Conservation (phyloP, 1,284 basidiomycete genomes). For the Caloboletus firmus region DNA sequence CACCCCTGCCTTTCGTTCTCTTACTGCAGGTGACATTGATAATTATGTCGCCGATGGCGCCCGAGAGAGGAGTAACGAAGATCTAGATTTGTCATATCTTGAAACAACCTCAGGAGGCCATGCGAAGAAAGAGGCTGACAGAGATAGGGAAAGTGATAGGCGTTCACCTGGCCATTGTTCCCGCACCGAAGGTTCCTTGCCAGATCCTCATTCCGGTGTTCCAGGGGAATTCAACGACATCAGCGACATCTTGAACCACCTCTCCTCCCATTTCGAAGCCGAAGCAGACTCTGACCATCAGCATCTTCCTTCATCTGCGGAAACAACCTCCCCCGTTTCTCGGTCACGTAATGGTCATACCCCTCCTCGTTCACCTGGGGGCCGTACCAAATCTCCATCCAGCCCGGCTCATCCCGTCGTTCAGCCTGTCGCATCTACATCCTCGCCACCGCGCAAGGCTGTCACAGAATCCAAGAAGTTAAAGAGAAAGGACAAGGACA, state of each 20-base stretch:
- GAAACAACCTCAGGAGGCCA: conserved; percentile 34
- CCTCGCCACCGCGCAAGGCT: conserved; percentile 26
- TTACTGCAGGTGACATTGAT: conserved; percentile 53
- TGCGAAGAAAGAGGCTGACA: conserved; percentile 43
- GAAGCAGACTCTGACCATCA: conserved; percentile 46
- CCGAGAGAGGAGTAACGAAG: conserved; percentile 46
- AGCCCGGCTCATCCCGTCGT: conserved; percentile 38
- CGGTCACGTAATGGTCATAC: conserved; percentile 31
- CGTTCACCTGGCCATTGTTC: conserved; percentile 33
- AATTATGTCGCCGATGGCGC: conserved; percentile 32
- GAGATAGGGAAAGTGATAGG: conserved; percentile 28
- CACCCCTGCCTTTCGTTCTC: conserved; percentile 73
- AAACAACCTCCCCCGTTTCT: conserved; percentile 33
- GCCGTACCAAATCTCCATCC: conserved; percentile 24
- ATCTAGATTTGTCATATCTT: conserved; percentile 56
- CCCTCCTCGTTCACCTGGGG: conserved; percentile 23
- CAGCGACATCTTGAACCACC: conserved; percentile 70
- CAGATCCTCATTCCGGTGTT: conserved; percentile 45
- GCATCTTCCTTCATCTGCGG: conserved; percentile 25
- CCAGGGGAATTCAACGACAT: conserved; percentile 66
- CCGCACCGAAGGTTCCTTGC: conserved; percentile 28
- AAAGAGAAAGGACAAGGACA: conserved; percentile 38
- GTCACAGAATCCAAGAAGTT: conserved; percentile 36
- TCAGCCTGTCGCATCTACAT: conserved; percentile 36
- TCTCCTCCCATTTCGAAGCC: conserved; percentile 65